A percentile compares a stretch with the other conserved stretches of the same genome.
phyloP scores from a whole-genome alignment of 805 yeast genomes.

The Yamadazyma tumulicola region DNA sequence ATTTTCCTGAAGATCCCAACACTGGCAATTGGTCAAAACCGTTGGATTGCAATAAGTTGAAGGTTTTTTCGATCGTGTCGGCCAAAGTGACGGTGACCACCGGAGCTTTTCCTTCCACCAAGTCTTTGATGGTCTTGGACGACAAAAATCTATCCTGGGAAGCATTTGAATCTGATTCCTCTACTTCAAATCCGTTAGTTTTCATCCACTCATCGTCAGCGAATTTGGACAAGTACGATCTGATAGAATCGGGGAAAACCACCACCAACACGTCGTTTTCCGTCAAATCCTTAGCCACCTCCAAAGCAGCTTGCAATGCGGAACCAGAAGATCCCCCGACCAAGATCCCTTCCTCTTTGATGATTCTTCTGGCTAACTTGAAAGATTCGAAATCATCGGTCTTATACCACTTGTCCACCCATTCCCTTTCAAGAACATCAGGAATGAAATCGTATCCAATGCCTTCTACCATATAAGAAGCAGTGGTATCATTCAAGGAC shows the following conservation, averaged over 20 bases:
- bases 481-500: conserved; percentile 56
- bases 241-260: conserved; percentile 80
- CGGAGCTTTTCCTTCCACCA: conserved; percentile 64
- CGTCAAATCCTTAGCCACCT: conserved; percentile 63
- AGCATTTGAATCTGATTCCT: conserved; percentile 39
- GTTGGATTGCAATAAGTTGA: conserved; percentile 65
- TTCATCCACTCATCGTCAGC: conserved; percentile 91
- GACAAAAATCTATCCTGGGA: conserved; percentile 40
- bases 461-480: conserved; percentile 78
- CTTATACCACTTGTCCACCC: conserved; percentile 78
- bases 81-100: conserved; percentile 67
- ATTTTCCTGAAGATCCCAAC: conserved; percentile 52
- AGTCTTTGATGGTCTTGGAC: conserved; percentile 54
- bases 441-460: conserved; percentile 89
- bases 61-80: conserved; percentile 61
- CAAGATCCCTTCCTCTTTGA: conserved; percentile 78
- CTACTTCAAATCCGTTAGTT: conserved; percentile 66
- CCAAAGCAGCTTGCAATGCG: conserved; percentile 75
- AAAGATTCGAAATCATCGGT: conserved; percentile 81
- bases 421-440: conserved; percentile 64
- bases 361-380: conserved; percentile 75
- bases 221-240: conserved; percentile 83
- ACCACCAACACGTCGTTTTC: conserved; percentile 76
- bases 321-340: conserved; percentile 91
- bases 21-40: conserved; percentile 88